A percentile compares a stretch with the other conserved stretches of the same genome.
phyloP scores from a whole-genome alignment of 352 stramenopile genomes.

The Pythium graminicola region DNA sequence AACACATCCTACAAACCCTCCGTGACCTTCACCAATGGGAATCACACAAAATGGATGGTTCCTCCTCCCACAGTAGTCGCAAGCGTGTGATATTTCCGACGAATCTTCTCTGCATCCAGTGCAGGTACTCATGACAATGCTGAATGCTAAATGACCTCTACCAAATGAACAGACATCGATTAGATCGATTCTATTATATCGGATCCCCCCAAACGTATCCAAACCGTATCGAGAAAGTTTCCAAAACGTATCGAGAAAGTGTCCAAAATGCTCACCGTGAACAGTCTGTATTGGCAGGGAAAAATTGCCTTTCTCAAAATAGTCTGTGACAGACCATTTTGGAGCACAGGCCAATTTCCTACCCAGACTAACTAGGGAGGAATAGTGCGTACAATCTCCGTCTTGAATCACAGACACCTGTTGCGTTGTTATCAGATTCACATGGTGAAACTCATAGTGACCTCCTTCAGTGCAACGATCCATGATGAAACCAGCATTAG shows the following conservation, averaged over 20 bases:
- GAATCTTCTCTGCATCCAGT: conserved; percentile 2
- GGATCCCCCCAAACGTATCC: background rate
- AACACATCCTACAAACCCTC: background rate
- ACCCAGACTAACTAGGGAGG: conserved; percentile 8
- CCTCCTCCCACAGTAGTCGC: background rate
- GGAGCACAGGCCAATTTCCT: conserved; percentile 3
- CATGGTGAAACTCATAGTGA: no score
- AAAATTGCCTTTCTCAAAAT: conserved; percentile 1
- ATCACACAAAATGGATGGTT: conserved; percentile 8
- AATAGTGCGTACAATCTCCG: no score
- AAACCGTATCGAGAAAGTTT: background rate
- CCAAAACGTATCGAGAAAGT: background rate
- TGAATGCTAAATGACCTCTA: background rate
- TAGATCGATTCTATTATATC: background rate
- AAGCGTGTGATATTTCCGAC: background rate
- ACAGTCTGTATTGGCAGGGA: background rate
- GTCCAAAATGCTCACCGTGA: background rate
- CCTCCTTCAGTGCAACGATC: no score
- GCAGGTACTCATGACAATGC: conserved; percentile 2
- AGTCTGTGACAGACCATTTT: conserved; percentile 9
- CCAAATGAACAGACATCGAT: background rate
- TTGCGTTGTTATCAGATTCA: no score
- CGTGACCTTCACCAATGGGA: background rate
- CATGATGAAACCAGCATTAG: no score
- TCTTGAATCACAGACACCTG: no score